Percentiles rank a stretch among this genome's conserved stretches.
Conservation (phyloP, 768 basidiomycete genomes). For the Leccinum subtestaceum region DNA sequence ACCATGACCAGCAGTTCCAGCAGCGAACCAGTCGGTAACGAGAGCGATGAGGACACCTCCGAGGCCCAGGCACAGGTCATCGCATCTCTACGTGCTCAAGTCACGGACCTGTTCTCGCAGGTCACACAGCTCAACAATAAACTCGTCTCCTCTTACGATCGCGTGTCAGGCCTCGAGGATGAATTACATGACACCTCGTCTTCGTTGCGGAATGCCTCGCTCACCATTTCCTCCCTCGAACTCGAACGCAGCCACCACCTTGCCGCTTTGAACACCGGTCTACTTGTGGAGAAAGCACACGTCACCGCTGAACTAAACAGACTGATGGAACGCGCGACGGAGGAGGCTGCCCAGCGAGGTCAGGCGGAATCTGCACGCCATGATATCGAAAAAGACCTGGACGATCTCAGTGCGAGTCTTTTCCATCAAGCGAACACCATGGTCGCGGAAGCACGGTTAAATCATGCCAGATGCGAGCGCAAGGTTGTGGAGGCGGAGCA, state of each 20-base stretch:
- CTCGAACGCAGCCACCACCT: constrained; percentile 84
- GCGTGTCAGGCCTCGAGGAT: constrained; percentile 91
- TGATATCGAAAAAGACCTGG: constrained; percentile 90
- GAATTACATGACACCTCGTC: constrained; percentile 68
- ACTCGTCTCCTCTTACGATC: constrained; percentile 88
- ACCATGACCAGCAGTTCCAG: background rate
- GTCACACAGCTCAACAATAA: constrained; percentile 89
- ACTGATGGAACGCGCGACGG: constrained; percentile 92
- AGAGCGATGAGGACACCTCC: constrained; percentile 34
- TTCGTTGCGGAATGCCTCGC: constrained; percentile 54
- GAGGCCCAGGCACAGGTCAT: constrained; percentile 86
- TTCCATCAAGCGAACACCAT: constrained; percentile 95
- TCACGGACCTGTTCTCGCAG: constrained; percentile 86
- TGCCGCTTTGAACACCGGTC: constrained; percentile 84
- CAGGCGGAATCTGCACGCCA: constrained; percentile 81
- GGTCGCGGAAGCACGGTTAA: constrained; percentile 90
- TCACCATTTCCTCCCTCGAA: constrained; percentile 78
- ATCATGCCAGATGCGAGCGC: constrained; percentile 62
- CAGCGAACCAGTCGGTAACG: constrained; percentile 8
- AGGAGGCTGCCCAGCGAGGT: constrained; percentile 88
- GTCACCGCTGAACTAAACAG: constrained; percentile 90
- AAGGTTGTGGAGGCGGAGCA: constrained; percentile 75
- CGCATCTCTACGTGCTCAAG: constrained; percentile 71
- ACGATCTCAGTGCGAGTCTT: constrained; percentile 86
- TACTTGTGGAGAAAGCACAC: constrained; percentile 87